Percentiles rank a stretch among this genome's conserved stretches.
phyloP scores from a whole-genome alignment of 257 asterid species.

The Cruciata laevipes region DNA sequence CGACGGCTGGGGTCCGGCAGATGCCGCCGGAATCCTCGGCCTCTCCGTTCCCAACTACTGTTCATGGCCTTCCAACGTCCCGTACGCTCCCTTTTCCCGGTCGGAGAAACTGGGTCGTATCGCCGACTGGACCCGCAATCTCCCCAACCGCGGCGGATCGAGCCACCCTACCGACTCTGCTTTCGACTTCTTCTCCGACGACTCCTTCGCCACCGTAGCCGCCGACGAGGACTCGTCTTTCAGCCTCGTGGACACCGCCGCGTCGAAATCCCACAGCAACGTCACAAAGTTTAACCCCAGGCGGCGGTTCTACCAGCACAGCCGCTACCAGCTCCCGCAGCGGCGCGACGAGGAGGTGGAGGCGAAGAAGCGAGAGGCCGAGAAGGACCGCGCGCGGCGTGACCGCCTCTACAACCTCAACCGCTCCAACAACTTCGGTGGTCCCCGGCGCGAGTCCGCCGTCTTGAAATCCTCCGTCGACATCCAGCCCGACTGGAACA shows the following conservation, averaged over 20 bases:
- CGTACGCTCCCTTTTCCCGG: constrained; percentile 94
- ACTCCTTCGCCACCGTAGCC: constrained; percentile 74
- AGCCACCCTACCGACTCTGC: constrained; percentile 54
- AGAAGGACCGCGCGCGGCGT: constrained; percentile 81
- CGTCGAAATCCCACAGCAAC: constrained; percentile 63
- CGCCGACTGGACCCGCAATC: constrained; percentile 83
- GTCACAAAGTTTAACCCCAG: constrained; percentile 70
- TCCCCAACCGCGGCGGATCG: constrained; percentile 43
- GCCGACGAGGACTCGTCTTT: constrained; percentile 88
- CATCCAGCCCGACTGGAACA: constrained; percentile 98
- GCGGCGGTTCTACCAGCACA: constrained; percentile 69
- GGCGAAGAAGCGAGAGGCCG: constrained; percentile 79
- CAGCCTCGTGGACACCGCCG: constrained; percentile 69
- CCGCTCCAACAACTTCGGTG: constrained; percentile 38
- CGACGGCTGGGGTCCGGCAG: constrained; percentile 98
- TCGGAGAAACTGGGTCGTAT: constrained; percentile 85
- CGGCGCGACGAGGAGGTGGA: constrained; percentile 95
- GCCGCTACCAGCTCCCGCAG: constrained; percentile 83
- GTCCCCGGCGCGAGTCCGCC: constrained; percentile 72
- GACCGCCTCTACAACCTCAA: constrained; percentile 57
- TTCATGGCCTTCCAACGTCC: constrained; percentile 70
- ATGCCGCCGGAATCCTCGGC: constrained; percentile 29
- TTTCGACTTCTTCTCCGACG: constrained; percentile 93
- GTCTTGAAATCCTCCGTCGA: constrained; percentile 89
- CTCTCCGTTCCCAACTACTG: constrained; percentile 41